Conservation (phyloP, 345 rosid genomes). For the Salix koriyanagi region DNA sequence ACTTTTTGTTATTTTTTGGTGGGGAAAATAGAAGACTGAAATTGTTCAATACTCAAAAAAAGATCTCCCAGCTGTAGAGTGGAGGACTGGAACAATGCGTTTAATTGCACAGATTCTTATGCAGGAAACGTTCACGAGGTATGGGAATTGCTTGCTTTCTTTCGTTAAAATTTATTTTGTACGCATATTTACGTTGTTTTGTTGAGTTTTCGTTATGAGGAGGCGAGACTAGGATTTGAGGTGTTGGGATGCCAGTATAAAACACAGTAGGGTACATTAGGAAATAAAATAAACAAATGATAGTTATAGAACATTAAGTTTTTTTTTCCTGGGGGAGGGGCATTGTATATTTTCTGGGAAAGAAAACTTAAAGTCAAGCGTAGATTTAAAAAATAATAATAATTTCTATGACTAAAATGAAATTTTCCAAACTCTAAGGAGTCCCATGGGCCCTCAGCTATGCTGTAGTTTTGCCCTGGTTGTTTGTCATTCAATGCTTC, state of each 20-base stretch:
- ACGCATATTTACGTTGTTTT: background rate
- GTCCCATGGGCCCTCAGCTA: background rate
- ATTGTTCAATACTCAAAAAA: slow-evolving; percentile 10
- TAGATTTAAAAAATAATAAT: background rate
- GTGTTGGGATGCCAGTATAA: background rate
- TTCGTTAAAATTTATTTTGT: background rate
- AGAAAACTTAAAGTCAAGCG: background rate
- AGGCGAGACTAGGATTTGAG: background rate
- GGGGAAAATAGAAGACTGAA: slow-evolving; percentile 13
- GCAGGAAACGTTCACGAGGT: slow-evolving; percentile 88
- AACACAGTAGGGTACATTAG: background rate
- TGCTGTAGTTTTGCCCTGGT: background rate
- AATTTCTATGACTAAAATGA: background rate
- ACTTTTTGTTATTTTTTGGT: background rate
- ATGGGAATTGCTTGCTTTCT: slow-evolving; percentile 6
- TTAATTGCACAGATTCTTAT: slow-evolving; percentile 69
- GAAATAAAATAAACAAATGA: background rate
- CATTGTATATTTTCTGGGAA: background rate
- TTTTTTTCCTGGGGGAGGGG: background rate
- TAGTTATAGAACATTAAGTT: background rate
- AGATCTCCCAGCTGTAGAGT: slow-evolving; percentile 24
- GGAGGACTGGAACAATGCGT: slow-evolving; percentile 48
- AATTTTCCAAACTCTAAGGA: background rate
- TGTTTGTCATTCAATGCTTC: background rate
- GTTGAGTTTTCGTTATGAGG: background rate